phyloP scores from a whole-genome alignment of 176 grass and related monocot genomes.

The Hordeum marinum region DNA sequence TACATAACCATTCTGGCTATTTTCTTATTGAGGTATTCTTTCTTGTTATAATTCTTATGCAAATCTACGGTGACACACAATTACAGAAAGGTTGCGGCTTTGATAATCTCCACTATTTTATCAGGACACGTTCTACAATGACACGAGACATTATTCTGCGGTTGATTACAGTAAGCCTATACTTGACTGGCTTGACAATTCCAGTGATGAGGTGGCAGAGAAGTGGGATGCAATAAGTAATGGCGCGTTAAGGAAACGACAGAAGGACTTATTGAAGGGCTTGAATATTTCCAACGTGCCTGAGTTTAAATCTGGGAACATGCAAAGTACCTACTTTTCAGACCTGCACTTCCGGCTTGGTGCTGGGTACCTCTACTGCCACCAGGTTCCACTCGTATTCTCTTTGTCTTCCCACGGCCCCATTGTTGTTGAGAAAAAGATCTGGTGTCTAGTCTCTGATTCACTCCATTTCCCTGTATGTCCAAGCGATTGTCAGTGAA shows the following conservation, averaged over 20 bases:
- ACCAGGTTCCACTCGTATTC: constrained; percentile 58
- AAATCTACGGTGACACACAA: not conserved
- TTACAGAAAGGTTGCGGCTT: not conserved
- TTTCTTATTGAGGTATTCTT: constrained; percentile 82
- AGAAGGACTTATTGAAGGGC: constrained; percentile 71
- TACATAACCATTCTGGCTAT: constrained; percentile 62
- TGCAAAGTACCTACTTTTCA: constrained; percentile 72
- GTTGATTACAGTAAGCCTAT: constrained; percentile 82
- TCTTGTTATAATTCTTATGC: not conserved
- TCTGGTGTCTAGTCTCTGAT: not conserved
- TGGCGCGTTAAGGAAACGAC: constrained; percentile 66
- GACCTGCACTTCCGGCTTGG: constrained; percentile 72
- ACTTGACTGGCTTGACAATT: constrained; percentile 82
- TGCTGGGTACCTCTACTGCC: constrained; percentile 81
- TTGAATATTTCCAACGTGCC: constrained; percentile 57
- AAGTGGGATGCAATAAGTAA: constrained; percentile 82
- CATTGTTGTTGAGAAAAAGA: not conserved
- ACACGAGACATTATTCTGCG: constrained; percentile 50
- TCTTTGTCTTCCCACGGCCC: not conserved
- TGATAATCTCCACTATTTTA: constrained; percentile 16
- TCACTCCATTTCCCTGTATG: not conserved
- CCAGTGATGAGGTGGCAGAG: constrained; percentile 57
- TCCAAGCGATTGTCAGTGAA: not conserved
- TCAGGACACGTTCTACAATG: constrained; percentile 96
- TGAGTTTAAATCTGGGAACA: constrained; percentile 57